Conservation (phyloP, 2,329 filamentous ascomycete genomes). For the Xylariaceae sp. region DNA sequence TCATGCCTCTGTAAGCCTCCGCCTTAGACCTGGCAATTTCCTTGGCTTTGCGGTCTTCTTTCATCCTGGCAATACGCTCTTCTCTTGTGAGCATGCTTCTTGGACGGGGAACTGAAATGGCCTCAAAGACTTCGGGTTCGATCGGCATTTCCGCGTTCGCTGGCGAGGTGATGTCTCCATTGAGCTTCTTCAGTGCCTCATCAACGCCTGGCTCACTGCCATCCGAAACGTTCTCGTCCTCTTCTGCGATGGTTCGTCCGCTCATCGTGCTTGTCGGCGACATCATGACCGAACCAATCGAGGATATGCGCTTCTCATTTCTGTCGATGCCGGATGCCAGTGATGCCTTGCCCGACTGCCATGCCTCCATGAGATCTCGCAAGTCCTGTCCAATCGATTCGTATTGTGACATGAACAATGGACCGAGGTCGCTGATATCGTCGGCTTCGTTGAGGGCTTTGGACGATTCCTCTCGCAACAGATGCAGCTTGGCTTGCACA, state of each 20-base stretch:
- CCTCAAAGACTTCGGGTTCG: conserved; percentile 83
- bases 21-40: conserved; percentile 67
- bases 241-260: conserved; percentile 61
- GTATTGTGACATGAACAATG: conserved; percentile 79
- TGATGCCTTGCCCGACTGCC: conserved; percentile 83
- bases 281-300: conserved; percentile 50
- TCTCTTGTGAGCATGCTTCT: conserved; percentile 73
- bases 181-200: conserved; percentile 72
- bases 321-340: conserved; percentile 77
- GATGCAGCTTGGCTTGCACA: conserved; percentile 89
- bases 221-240: conserved; percentile 49
- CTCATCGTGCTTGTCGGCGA: conserved; percentile 62
- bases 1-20: conserved; percentile 83
- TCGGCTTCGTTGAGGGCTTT: conserved; percentile 69
- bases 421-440: conserved; percentile 70
- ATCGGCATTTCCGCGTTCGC: conserved; percentile 57
- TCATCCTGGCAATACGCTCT: conserved; percentile 82
- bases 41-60: conserved; percentile 76
- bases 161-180: conserved; percentile 57
- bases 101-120: conserved; percentile 71
- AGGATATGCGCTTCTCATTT: conserved; percentile 67
- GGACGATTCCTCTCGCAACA: conserved; percentile 86
- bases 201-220: conserved; percentile 25
- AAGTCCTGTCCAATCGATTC: conserved; percentile 91
- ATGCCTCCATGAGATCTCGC: conserved; percentile 72